Percentiles rank a stretch among this genome's conserved stretches.
phyloP scores from a whole-genome alignment of 2,329 filamentous ascomycete genomes.

The Monilinia polystroma region DNA sequence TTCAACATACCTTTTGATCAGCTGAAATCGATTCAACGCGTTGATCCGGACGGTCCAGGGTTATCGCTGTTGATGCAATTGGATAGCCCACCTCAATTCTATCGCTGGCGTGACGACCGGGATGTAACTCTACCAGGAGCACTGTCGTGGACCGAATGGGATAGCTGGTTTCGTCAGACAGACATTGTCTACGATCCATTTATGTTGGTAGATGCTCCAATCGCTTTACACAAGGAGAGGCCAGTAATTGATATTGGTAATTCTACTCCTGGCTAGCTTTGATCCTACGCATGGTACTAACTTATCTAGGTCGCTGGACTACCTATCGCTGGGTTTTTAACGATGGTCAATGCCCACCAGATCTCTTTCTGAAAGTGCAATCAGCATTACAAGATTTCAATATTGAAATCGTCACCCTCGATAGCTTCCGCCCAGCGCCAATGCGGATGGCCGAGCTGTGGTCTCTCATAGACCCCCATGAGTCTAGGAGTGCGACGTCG shows the following conservation, averaged over 20 bases:
- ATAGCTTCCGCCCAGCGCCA: constrained; percentile 46
- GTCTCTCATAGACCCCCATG: constrained; percentile 43
- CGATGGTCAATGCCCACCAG: constrained; percentile 33
- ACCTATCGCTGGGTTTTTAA: constrained; percentile 54
- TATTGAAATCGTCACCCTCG: constrained; percentile 50
- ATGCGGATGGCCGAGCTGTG: constrained; percentile 45
- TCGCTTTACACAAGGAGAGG: constrained; percentile 48
- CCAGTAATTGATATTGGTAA: constrained; percentile 58
- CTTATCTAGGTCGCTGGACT: constrained; percentile 57
- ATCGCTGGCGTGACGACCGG: constrained; percentile 38
- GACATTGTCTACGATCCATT: constrained; percentile 53
- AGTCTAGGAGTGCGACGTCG: constrained; percentile 24
- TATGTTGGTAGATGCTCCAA: constrained; percentile 40
- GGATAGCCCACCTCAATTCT: constrained; percentile 46
- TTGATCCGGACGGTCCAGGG: constrained; percentile 38
- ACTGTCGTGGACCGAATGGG: constrained; percentile 53
- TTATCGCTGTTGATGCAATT: constrained; percentile 50
- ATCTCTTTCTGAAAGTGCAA: constrained; percentile 29
- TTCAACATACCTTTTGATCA: constrained; percentile 44
- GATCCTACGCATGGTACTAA: constrained; percentile 20
- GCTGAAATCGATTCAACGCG: constrained; percentile 47
- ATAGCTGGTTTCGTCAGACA: constrained; percentile 63
- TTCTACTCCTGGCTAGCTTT: background rate
- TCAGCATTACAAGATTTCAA: constrained; percentile 67
- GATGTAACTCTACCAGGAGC: constrained; percentile 45